Conservation (phyloP, 106 monocot genomes). For the Xerophyta viscosa region DNA sequence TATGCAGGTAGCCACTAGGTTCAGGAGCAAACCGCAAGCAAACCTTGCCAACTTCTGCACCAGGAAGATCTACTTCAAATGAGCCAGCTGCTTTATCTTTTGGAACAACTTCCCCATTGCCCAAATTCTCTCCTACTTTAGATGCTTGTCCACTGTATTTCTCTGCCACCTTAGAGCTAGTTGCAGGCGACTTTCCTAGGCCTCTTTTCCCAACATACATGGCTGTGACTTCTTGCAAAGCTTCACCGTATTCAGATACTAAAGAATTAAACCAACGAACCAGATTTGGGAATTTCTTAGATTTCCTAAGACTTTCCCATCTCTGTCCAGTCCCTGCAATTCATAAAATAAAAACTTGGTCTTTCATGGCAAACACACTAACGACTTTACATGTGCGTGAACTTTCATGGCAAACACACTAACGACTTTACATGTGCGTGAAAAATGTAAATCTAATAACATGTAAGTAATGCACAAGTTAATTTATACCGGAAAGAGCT, state of each 20-base stretch:
- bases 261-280: constrained; percentile 82
- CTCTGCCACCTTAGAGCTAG: constrained; percentile 27
- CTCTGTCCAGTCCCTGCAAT: constrained; percentile 73
- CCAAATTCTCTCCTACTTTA: constrained; percentile 15
- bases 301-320: constrained; percentile 93
- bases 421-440: too few species aligned
- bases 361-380: too few species aligned
- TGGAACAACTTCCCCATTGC: constrained; percentile 16
- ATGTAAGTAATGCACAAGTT: too few species aligned
- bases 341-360: too few species aligned
- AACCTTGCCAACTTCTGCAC: constrained; percentile 79
- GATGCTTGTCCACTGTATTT: constrained; percentile 4
- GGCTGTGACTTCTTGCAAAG: constrained; percentile 57
- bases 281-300: constrained; percentile 69
- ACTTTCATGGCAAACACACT: too few species aligned
- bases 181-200: constrained; percentile 56
- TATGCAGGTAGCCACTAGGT: constrained; percentile 95
- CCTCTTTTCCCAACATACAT: constrained; percentile 95
- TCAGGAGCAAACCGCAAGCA: constrained; percentile 96
- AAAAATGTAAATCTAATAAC: too few species aligned
- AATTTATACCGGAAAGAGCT: constrained; percentile 69
- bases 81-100: constrained; percentile 28
- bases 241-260: constrained; percentile 30
- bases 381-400: too few species aligned
- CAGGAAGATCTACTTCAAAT: constrained; percentile 90